phyloP scores from a whole-genome alignment of 2,329 filamentous ascomycete species.

The Clarireedia sp. region DNA sequence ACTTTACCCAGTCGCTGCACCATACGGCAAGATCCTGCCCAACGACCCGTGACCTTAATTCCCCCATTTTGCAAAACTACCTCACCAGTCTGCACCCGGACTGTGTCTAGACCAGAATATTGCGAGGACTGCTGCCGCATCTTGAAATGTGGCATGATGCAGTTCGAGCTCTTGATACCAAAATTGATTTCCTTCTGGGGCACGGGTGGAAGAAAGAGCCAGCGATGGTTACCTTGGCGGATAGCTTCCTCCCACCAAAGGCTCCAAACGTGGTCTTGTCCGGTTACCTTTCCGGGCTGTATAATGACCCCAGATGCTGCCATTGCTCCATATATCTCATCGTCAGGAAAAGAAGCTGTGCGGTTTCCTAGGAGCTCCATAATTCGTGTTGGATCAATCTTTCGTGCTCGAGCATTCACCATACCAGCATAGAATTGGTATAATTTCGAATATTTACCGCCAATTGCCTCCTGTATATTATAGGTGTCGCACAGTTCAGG shows the following conservation, averaged over 20 bases:
- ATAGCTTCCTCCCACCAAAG: constrained; percentile 7
- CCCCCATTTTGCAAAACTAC: background rate
- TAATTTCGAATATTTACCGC: constrained; percentile 1
- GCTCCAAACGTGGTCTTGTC: background rate
- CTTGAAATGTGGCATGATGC: constrained; percentile 1
- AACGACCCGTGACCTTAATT: background rate
- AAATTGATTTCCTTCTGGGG: background rate
- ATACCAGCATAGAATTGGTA: constrained; percentile 4
- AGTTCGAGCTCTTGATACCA: background rate
- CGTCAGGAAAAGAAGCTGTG: constrained; percentile 3
- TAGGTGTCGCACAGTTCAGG: background rate
- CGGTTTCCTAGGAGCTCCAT: constrained; percentile 8
- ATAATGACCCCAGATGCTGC: constrained; percentile 4
- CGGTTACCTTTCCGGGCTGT: background rate
- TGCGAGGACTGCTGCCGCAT: background rate
- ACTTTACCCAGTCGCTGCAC: background rate
- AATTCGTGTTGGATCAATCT: constrained; percentile 3
- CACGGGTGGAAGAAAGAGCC: constrained; percentile 1
- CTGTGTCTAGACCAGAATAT: background rate
- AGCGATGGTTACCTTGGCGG: constrained; percentile 3
- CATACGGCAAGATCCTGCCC: background rate
- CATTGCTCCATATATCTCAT: constrained; percentile 8
- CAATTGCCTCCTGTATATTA: background rate
- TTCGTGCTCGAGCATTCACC: background rate
- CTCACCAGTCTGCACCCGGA: background rate